Conservation (phyloP, 2,329 filamentous ascomycete genomes). For the Alternaria sp. region DNA sequence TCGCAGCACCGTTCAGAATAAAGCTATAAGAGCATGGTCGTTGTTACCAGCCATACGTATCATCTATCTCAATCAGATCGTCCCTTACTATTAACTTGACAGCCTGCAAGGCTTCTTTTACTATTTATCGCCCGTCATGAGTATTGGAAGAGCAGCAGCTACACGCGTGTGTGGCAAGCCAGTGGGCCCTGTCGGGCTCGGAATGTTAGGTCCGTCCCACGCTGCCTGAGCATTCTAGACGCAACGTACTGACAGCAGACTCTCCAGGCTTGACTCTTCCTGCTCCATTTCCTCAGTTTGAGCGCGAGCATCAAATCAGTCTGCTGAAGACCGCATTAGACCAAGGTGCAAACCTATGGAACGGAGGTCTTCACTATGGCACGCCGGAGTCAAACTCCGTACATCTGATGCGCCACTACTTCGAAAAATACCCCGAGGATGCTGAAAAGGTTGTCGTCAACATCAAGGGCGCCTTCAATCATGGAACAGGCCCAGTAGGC, state of each 20-base stretch:
- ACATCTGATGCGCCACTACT: constrained; percentile 54
- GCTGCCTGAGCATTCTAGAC: background rate
- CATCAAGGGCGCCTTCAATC: constrained; percentile 1
- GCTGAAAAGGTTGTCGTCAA: constrained; percentile 53
- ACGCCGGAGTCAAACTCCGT: constrained; percentile 50
- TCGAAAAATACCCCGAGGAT: constrained; percentile 55
- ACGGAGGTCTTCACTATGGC: constrained; percentile 53
- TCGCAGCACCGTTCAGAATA: background rate
- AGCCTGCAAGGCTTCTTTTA: background rate
- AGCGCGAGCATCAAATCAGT: constrained; percentile 36
- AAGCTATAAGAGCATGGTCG: background rate
- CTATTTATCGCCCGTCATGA: background rate
- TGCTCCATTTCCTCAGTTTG: background rate
- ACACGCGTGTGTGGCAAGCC: background rate
- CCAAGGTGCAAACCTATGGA: constrained; percentile 52
- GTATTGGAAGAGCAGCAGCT: background rate
- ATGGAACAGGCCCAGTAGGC: background rate
- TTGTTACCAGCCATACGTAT: background rate
- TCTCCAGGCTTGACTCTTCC: background rate
- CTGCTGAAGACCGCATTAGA: constrained; percentile 46
- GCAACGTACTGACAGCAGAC: background rate
- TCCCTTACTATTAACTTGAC: background rate
- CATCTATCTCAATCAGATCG: background rate
- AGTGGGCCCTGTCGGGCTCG: constrained; percentile 5
- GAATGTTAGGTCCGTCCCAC: constrained; percentile 2